Evolutionary conservation across 805 yeast genomes (phyloP).

Genomic region (Starmerella bombi): DNA sequence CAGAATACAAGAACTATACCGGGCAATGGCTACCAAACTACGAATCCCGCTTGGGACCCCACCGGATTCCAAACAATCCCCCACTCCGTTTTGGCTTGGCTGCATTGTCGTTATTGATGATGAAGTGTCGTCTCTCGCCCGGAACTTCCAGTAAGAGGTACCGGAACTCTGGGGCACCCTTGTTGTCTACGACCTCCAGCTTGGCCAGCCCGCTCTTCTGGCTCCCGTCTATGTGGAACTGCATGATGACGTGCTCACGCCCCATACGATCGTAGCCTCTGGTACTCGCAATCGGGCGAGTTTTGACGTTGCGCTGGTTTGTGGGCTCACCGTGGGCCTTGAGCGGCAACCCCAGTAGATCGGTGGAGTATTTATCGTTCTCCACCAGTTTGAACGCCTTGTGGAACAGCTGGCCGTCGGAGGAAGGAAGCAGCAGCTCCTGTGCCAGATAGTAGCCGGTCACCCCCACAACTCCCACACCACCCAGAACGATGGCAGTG

Average conservation of each 20-base stretch:
- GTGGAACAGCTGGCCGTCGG: conserved; percentile 83
- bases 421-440: conserved; percentile 76
- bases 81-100: conserved; percentile 31
- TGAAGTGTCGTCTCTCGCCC: conserved; percentile 51
- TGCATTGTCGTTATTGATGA: conserved; percentile 42
- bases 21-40: too few relatives aligned
- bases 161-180: conserved; percentile 48
- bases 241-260: conserved; percentile 67
- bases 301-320: conserved; percentile 68
- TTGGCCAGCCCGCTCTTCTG: conserved; percentile 54
- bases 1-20: too few relatives aligned
- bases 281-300: conserved; percentile 64
- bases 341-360: conserved; percentile 46
- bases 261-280: conserved; percentile 56
- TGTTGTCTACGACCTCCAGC: conserved; percentile 50
- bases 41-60: conserved; percentile 76
- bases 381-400: conserved; percentile 70
- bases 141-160: conserved; percentile 67
- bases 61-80: conserved; percentile 48
- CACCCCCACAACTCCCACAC: conserved; percentile 32
- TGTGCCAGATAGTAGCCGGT: conserved; percentile 63
- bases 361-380: conserved; percentile 46
- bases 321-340: conserved; percentile 69
- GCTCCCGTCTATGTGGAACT: conserved; percentile 71
- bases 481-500: conserved; percentile 26